phyloP scores from a whole-genome alignment of 2,329 filamentous ascomycete species.

The Chrysosporium queenslandicum region DNA sequence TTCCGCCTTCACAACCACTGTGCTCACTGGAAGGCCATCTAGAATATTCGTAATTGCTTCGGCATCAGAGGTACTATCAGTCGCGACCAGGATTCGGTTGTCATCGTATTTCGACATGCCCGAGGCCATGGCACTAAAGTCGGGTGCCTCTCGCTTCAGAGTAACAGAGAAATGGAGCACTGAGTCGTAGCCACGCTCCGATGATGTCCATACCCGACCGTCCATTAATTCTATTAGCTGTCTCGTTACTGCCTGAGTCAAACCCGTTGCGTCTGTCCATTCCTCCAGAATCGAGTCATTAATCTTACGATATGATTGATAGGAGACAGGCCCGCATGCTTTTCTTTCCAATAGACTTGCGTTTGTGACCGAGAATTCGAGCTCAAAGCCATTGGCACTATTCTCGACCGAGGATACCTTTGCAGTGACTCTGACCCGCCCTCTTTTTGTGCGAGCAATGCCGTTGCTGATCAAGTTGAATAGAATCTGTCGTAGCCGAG shows the following conservation, averaged over 20 bases:
- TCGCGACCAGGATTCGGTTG: constrained; percentile 1
- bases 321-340: not conserved
- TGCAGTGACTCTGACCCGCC: not conserved
- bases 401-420: not conserved
- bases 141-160: not conserved
- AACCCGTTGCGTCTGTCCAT: constrained; percentile 4
- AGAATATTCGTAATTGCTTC: not conserved
- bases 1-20: not conserved
- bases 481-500: constrained; percentile 1
- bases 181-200: not conserved
- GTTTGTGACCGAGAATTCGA: constrained; percentile 1
- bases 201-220: not conserved
- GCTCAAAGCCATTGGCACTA: not conserved
- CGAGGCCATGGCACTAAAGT: not conserved
- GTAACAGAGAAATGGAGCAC: not conserved
- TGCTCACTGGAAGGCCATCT: not conserved
- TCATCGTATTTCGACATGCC: not conserved
- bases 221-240: constrained; percentile 2
- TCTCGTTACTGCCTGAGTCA: not conserved
- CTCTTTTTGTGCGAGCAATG: not conserved
- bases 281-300: not conserved
- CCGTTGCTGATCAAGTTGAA: constrained; percentile 1
- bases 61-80: not conserved
- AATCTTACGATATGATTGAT: not conserved
- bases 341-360: not conserved